Evolutionary conservation across 2,329 filamentous ascomycete genomes (phyloP), one percentile per base, ranked within the genome.

Genomic region (Stromatinia cepivora): DNA sequence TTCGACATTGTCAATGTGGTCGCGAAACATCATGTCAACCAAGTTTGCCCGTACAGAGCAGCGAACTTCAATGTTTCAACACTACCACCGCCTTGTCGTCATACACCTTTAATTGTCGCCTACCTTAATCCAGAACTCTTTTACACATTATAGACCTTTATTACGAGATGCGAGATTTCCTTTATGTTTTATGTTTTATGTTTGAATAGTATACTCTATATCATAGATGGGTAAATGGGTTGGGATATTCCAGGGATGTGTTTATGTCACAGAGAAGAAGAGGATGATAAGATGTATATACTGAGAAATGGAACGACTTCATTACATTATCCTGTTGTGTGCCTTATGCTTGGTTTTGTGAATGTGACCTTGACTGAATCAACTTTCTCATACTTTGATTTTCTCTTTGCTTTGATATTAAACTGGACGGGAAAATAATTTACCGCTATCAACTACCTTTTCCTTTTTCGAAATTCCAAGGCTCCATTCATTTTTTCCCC

Each of bases 151-250:
- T 64, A 64, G 61, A 64, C 61, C 48, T 64, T 64, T 64, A 64
- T 64, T 64, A 64, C 61, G 61, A 64, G 61, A 64, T 53, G 61
- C 61, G 61, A 39, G 61, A 39, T 39, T 64, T 64, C 48, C 48
- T 52, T 64, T 64, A 64, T 64, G 61, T 64, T 64, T 63, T 63
- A 63, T 63, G 59, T 63, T 63, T 63, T 64, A 64, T 52, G 61
- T 52, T 64, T 39, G 34, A 52, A 52, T 64, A 64, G 31, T 64
- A 64, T 64, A 64, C 45, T 36, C 34, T 57, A 58, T 25, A 25
- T n/a, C 52, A 64, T 64, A 64, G 61, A 64, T 64, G 48, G 61
- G 61, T 64, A 64, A 52, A 64, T 64, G 61, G 61, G 61, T 64
- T 64, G 61, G 61, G 46, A 64, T 64, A 63, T 63, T 50, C 59